A percentile compares a stretch with the other conserved stretches of the same genome.
phyloP scores from a whole-genome alignment of 176 grass and related monocot genomes.

The Tuctoria greenei region DNA sequence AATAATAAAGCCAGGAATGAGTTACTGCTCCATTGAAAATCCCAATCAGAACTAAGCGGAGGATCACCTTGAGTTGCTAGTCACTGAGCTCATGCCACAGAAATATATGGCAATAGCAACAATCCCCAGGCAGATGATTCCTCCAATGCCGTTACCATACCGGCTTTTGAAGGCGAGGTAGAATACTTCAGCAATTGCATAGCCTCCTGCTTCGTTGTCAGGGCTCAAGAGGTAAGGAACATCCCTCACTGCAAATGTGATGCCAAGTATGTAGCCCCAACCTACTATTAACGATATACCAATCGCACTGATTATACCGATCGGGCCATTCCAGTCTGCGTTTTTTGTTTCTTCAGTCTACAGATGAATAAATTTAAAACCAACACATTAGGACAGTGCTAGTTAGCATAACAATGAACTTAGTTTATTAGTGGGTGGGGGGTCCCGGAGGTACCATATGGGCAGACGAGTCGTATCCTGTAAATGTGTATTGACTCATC shows the following conservation, averaged over 20 bases:
- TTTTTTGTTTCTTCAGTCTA: conserved; percentile 88
- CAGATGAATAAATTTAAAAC: conserved; percentile 16
- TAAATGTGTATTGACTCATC: conserved; percentile 88
- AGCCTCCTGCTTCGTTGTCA: conserved; percentile 81
- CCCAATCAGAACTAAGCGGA: background rate
- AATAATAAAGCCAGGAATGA: background rate
- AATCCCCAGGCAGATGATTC: conserved; percentile 71
- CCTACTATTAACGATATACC: conserved; percentile 67
- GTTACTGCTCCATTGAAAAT: background rate
- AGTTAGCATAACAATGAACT: too few species aligned
- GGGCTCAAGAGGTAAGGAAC: conserved; percentile 64
- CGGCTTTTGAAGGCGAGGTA: conserved; percentile 78
- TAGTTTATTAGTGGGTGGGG: too few species aligned
- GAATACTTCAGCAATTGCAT: conserved; percentile 79
- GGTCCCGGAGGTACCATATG: conserved; percentile 50
- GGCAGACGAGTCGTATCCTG: conserved; percentile 82
- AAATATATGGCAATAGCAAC: conserved; percentile 71
- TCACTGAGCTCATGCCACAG: conserved; percentile 76
- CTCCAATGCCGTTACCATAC: conserved; percentile 63
- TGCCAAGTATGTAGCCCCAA: conserved; percentile 79
- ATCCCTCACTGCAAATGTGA: conserved; percentile 84
- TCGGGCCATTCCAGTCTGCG: conserved; percentile 71
- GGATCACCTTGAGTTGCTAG: conserved; percentile 80
- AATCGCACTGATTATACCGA: conserved; percentile 78
- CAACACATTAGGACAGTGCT: background rate